Percentiles rank a stretch among this genome's conserved stretches.
phyloP scores from a whole-genome alignment of 768 basidiomycete species.

The Psilocybe subaeruginosa region DNA sequence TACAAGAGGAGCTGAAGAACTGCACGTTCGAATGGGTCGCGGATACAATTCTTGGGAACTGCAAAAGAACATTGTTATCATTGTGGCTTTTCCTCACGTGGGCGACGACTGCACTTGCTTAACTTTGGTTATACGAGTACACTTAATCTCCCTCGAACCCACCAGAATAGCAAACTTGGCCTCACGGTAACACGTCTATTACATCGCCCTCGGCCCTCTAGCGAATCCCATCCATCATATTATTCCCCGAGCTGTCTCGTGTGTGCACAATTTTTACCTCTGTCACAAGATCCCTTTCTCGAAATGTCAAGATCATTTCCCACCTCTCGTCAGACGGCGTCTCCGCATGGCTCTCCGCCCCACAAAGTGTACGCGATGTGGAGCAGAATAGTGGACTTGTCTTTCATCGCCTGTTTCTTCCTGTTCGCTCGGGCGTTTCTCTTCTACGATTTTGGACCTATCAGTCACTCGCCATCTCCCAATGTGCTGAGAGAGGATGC shows the following conservation, averaged over 20 bases:
- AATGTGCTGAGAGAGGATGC: neutral
- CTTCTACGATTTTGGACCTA: neutral
- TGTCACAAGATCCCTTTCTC: neutral
- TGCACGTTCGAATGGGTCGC: neutral
- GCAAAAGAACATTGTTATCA: neutral
- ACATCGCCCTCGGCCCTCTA: neutral
- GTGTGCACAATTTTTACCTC: neutral
- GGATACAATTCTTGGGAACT: neutral
- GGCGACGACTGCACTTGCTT: neutral
- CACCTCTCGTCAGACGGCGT: neutral
- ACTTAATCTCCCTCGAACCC: neutral
- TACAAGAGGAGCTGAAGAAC: neutral
- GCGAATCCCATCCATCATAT: neutral
- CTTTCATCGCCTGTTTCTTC: neutral
- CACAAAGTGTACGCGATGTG: neutral
- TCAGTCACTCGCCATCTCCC: neutral
- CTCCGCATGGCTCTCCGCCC: conserved; percentile 2
- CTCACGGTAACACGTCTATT: neutral
- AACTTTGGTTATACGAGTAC: neutral
- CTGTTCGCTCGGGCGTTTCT: conserved; percentile 4
- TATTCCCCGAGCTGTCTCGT: neutral
- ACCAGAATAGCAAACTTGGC: neutral
- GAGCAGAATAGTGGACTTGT: neutral
- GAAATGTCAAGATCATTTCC: conserved; percentile 4
- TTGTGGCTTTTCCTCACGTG: neutral